Evolutionary conservation across 139 green algal species (phyloP), one percentile per base, ranked within the genome.

Genomic region (Tetratostichococcus sp.): DNA sequence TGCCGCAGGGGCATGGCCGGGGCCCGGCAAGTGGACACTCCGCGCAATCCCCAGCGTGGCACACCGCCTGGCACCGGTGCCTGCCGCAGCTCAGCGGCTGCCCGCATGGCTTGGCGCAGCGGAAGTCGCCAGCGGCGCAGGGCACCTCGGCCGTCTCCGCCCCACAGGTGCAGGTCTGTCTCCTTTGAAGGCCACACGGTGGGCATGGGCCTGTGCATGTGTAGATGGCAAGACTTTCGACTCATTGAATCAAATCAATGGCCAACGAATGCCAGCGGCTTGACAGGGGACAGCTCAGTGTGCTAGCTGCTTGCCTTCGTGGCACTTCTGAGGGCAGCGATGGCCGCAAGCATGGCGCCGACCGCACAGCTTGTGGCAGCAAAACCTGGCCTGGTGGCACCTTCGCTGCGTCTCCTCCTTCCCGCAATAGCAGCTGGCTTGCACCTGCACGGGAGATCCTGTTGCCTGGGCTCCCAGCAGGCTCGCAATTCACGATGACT

Each of bases 1-100:
- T 96, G 68, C 92, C 92, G 74, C 92, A 97, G 21, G 89, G 92
- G 80, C 92, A 97, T 14, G 76, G 77, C 23, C 88, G 86, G 35
- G 42, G 72, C 0, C 91, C 91, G 23, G 84, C 72, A 42, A 88
- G 78, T 30, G 84, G 77, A 77, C 92, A 97, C 23, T 26, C 66
- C 21, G 87, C 88, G 75, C 91, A 97, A 14, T 35, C 6, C 0
- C 87, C 88, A 4, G 76, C 32, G 69, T 88, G 87, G 80, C 87
- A 91, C 22, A 87, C 82, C 74, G 72, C n/a, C 74, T 86, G 58
- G 76, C 90, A 95, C 17, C 11, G 65, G 75, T 93, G 88, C 31
- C 77, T 75, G 22, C 87, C 85, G 70, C 88, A 95, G 0, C 50
- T 33, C 69, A 94, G 84, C 35, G 30, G 35, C 78, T 83, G 82